Evolutionary conservation across 2,329 filamentous ascomycete genomes (phyloP), one percentile per base, ranked within the genome.

Genomic region (Trematosphaeria pertusa): DNA sequence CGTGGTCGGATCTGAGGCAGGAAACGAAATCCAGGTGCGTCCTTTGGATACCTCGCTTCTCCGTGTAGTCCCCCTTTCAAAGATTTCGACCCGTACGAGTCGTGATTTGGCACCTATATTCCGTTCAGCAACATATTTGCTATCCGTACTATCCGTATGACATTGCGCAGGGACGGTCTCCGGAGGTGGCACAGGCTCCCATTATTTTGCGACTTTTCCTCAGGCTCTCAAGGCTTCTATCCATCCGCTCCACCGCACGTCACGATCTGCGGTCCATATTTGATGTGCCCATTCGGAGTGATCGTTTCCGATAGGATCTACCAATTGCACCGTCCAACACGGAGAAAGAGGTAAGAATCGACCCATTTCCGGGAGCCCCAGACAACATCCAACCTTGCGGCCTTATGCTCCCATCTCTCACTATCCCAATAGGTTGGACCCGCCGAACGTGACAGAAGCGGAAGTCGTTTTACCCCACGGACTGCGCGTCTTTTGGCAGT

Each of bases 1-100:
- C 34, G 40, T 43, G 46, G 39, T 48, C 39, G 48, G 43, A 24
- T 54, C 48, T 51, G 44, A 46, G 30, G 52, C 51, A 50, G 37
- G 21, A 46, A 50, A 53, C 47, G 20, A 50, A 39, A n/a, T 20
- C 26, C 14, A 48, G 42, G 37, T 22, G 39, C 19, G 10, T 47
- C 28, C 19, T 37, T 46, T 45, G 37, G 31, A 44, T 46, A 39
- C 35, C 18, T 20, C 30, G 12, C 35, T 46, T 32, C 36, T 40
- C 18, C 30, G 46, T 17, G 39, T n/a, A n/a, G 45, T 47, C 43
- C 51, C 37, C 43, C 50, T 50, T 53, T 46, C 43, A 18, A 31
- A 20, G 38, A 35, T 26, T 37, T 46, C 38, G 34, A 31, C 34
- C 37, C 24, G 35, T 26, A 50, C 37, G 22, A 46, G 28, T 44